These are phyloP conservation scores for Venturia asperata DNA, from an alignment of 2,329 filamentous ascomycete species.

Conservation along the genomic window DNA sequence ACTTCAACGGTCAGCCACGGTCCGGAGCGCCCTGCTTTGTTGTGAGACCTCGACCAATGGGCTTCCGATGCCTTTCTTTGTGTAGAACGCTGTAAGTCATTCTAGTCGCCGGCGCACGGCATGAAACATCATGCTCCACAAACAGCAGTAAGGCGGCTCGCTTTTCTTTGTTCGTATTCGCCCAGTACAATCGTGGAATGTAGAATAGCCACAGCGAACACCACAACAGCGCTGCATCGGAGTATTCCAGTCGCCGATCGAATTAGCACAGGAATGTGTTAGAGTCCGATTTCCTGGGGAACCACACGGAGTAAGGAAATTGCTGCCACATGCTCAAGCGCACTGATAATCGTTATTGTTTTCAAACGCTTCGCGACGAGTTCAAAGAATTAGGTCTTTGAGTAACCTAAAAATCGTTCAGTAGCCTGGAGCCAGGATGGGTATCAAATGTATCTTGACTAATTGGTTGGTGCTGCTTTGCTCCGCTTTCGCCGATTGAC, in stretches of 20 bases:
- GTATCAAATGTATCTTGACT: slow-evolving; percentile 13
- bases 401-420: background rate
- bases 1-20: background rate
- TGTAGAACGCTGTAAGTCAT: slow-evolving; percentile 6
- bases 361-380: background rate
- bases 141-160: background rate
- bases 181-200: slow-evolving; percentile 12
- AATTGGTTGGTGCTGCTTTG: slow-evolving; percentile 2
- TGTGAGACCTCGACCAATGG: slow-evolving; percentile 8
- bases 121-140: slow-evolving; percentile 4
- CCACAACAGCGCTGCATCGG: background rate
- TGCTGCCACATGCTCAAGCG: background rate
- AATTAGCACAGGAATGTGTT: slow-evolving; percentile 7
- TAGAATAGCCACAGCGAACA: background rate
- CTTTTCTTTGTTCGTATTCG: slow-evolving; percentile 13
- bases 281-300: background rate
- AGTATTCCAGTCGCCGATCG: background rate
- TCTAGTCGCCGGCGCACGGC: slow-evolving; percentile 4
- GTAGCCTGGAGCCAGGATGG: slow-evolving; percentile 16
- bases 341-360: background rate
- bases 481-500: slow-evolving; percentile 19
- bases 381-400: background rate
- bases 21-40: slow-evolving; percentile 9
- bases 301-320: background rate
- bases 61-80: slow-evolving; percentile 1